A percentile compares a stretch with the other conserved stretches of the same genome.
phyloP scores from a whole-genome alignment of 257 asterid genomes.

The Solanum chilense region DNA sequence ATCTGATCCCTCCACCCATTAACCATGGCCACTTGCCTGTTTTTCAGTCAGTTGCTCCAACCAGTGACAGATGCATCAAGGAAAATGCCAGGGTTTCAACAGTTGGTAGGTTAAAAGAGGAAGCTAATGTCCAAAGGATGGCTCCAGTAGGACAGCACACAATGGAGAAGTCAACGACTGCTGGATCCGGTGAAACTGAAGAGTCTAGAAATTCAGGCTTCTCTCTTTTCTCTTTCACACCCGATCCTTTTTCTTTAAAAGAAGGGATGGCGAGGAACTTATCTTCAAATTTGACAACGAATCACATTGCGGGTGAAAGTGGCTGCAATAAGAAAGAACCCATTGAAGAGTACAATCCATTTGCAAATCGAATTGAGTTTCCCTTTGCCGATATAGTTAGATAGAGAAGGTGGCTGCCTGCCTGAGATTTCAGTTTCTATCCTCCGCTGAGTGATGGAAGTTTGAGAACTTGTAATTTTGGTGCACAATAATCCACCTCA shows the following conservation, averaged over 20 bases:
- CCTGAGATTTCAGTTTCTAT: constrained; percentile 10
- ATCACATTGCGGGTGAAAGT: constrained; percentile 17
- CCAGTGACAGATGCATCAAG: constrained; percentile 33
- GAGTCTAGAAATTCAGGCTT: constrained; percentile 46
- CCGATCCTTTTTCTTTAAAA: constrained; percentile 32
- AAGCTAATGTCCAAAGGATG: constrained; percentile 15
- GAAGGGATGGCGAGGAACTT: constrained; percentile 28
- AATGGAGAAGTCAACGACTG: constrained; percentile 20
- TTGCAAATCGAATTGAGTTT: constrained; percentile 80
- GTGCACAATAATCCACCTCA: constrained; percentile 30
- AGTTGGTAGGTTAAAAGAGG: constrained; percentile 22
- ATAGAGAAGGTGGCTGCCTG: constrained; percentile 17
- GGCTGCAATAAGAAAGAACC: constrained; percentile 42
- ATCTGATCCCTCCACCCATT: constrained; percentile 38
- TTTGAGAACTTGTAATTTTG: constrained; percentile 32
- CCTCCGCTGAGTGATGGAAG: constrained; percentile 25
- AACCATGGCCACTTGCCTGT: constrained; percentile 45
- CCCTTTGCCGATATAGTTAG: constrained; percentile 53
- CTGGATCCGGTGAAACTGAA: constrained; percentile 19
- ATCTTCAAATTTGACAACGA: constrained; percentile 17
- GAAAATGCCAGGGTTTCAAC: constrained; percentile 19
- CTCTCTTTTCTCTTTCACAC: constrained; percentile 75
- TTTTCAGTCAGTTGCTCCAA: constrained; percentile 50
- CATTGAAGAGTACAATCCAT: constrained; percentile 81
- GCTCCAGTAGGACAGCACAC: constrained; percentile 15